Evolutionary conservation across 345 rosid genomes (phyloP).

Genomic region (Erysimum cheiranthoides): DNA sequence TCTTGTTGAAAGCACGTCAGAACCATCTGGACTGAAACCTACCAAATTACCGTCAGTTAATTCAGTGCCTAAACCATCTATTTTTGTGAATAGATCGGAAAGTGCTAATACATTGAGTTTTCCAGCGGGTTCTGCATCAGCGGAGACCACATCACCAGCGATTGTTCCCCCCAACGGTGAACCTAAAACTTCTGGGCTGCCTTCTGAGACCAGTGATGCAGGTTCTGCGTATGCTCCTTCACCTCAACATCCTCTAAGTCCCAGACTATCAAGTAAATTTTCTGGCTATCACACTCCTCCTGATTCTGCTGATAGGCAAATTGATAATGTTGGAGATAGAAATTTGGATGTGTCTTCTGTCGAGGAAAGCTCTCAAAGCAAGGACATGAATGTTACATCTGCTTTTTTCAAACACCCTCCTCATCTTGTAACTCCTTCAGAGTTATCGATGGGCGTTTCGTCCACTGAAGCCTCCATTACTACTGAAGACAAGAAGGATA

Average conservation of each 20-base stretch:
- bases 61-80: slow-evolving; percentile 50
- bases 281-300: slow-evolving; percentile 56
- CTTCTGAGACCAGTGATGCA: slow-evolving; percentile 54
- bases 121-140: slow-evolving; percentile 41
- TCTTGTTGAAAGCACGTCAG: slow-evolving; percentile 54
- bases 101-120: slow-evolving; percentile 36
- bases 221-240: slow-evolving; percentile 54
- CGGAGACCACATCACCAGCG: slow-evolving; percentile 48
- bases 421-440: slow-evolving; percentile 86
- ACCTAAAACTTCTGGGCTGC: slow-evolving; percentile 48
- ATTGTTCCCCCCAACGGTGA: slow-evolving; percentile 46
- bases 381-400: slow-evolving; percentile 53
- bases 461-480: slow-evolving; percentile 60
- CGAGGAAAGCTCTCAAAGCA: slow-evolving; percentile 54
- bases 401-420: slow-evolving; percentile 72
- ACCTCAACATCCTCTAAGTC: slow-evolving; percentile 64
- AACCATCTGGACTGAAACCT: slow-evolving; percentile 48
- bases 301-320: slow-evolving; percentile 65
- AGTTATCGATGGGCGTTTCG: slow-evolving; percentile 66
- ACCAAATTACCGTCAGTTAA: slow-evolving; percentile 49
- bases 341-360: slow-evolving; percentile 49
- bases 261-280: slow-evolving; percentile 56
- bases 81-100: slow-evolving; percentile 46
- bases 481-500: slow-evolving; percentile 53
- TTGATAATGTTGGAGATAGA: slow-evolving; percentile 48